Evolutionary conservation across 2,329 filamentous ascomycete species (phyloP).

Genomic region (Fusarium miscanthi): DNA sequence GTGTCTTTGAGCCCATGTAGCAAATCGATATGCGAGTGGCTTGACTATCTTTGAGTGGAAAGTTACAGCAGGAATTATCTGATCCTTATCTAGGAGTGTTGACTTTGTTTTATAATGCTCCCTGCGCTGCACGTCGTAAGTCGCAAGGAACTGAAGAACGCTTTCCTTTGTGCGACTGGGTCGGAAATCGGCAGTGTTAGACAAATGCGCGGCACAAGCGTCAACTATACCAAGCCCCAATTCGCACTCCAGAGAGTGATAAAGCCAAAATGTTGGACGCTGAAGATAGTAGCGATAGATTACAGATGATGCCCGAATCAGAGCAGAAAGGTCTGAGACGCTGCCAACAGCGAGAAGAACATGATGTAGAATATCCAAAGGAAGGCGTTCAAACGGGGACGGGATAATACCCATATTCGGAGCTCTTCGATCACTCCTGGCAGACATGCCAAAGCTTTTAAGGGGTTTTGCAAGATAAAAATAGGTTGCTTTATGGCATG

Average conservation of each 20-base stretch:
- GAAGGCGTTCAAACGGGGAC: not conserved
- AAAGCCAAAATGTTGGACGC: not conserved
- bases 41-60: not conserved
- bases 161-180: not conserved
- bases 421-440: not conserved
- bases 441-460: not conserved
- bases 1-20: not conserved
- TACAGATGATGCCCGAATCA: not conserved
- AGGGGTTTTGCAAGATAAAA: not conserved
- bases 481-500: too few relatives aligned
- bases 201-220: not conserved
- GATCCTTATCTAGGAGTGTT: not conserved
- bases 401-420: rapidly evolving
- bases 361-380: not conserved
- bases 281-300: not conserved
- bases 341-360: not conserved
- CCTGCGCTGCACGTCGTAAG: not conserved
- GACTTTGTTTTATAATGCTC: rapidly evolving
- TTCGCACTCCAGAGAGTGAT: not conserved
- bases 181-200: not conserved
- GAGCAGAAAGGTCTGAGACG: not conserved
- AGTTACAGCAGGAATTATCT: not conserved
- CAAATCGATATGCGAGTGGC: not conserved
- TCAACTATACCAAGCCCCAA: not conserved
- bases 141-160: not conserved